phyloP scores from a whole-genome alignment of 2,329 filamentous ascomycete species.

The Cladosporium velox region DNA sequence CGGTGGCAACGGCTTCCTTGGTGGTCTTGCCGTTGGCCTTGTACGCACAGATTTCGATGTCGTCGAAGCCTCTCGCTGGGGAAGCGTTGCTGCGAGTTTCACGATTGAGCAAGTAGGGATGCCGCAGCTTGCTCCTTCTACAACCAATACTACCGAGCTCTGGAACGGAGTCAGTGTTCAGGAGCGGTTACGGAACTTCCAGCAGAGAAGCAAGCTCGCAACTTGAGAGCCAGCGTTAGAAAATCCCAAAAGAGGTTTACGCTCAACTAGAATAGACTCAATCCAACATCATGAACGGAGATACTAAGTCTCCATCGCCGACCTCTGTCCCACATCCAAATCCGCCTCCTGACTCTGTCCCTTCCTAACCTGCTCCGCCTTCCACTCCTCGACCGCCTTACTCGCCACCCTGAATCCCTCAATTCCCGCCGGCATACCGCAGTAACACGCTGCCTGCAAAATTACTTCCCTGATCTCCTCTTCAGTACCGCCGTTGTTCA shows the following conservation, averaged over 20 bases:
- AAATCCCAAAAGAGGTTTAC: too few species aligned
- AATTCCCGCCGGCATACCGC: constrained; percentile 57
- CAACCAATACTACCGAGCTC: constrained; percentile 35
- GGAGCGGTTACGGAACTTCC: constrained; percentile 47
- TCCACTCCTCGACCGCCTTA: constrained; percentile 55
- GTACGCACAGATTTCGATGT: constrained; percentile 56
- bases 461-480: constrained; percentile 64
- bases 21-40: constrained; percentile 60
- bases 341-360: constrained; percentile 7
- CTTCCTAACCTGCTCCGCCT: constrained; percentile 39
- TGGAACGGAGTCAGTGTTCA: constrained; percentile 52
- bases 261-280: too few species aligned
- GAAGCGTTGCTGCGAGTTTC: constrained; percentile 81
- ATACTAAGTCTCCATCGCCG: constrained; percentile 9
- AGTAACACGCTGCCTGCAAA: constrained; percentile 54
- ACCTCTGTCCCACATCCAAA: constrained; percentile 7
- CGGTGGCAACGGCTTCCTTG: constrained; percentile 87
- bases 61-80: constrained; percentile 75
- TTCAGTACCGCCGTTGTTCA: constrained; percentile 64
- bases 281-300: too few species aligned
- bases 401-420: constrained; percentile 57
- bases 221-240: too few species aligned
- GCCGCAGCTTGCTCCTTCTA: constrained; percentile 54
- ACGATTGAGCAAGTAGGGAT: constrained; percentile 93
- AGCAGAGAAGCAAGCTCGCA: constrained; percentile 33